These are phyloP conservation scores for Lactifluus hygrophoroides DNA, from an alignment of 768 basidiomycete genomes.

Conservation along the genomic window DNA sequence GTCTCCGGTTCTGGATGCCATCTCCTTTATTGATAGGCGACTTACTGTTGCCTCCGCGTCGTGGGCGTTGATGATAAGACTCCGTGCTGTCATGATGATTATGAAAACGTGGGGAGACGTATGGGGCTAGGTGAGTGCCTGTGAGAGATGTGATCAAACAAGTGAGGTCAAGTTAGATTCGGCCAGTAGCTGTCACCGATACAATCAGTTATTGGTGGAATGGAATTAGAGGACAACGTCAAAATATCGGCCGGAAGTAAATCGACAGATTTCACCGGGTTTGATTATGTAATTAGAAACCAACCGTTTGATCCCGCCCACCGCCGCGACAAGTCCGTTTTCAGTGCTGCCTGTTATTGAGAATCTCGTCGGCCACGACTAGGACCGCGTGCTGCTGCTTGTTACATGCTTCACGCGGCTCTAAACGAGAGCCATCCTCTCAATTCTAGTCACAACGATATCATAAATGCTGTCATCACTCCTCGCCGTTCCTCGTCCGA, in stretches of 20 bases:
- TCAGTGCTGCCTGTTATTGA: neutral
- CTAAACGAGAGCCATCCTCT: conserved; percentile 22
- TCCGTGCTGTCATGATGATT: too few relatives aligned
- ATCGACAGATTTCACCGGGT: neutral
- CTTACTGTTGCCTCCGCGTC: neutral
- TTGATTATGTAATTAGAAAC: conserved; percentile 9
- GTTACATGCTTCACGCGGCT: conserved; percentile 21
- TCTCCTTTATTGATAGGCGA: neutral
- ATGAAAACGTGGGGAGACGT: too few relatives aligned
- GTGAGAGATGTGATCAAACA: too few relatives aligned
- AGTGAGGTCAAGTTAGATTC: too few relatives aligned
- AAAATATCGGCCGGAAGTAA: neutral
- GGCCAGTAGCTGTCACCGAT: neutral
- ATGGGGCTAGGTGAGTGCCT: neutral
- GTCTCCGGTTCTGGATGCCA: neutral
- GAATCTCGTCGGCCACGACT: conserved; percentile 1
- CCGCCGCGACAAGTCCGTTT: too few relatives aligned
- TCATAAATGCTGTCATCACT: conserved; percentile 20
- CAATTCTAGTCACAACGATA: conserved; percentile 17
- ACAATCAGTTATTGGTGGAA: neutral
- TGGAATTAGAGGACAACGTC: neutral
- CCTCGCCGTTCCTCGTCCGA: conserved; percentile 16
- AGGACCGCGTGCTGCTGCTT: conserved; percentile 4
- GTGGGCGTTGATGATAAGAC: neutral
- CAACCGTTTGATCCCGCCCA: neutral